Conservation (phyloP, 2,329 filamentous ascomycete genomes). For the Pseudopyrenochaeta lycopersici region DNA sequence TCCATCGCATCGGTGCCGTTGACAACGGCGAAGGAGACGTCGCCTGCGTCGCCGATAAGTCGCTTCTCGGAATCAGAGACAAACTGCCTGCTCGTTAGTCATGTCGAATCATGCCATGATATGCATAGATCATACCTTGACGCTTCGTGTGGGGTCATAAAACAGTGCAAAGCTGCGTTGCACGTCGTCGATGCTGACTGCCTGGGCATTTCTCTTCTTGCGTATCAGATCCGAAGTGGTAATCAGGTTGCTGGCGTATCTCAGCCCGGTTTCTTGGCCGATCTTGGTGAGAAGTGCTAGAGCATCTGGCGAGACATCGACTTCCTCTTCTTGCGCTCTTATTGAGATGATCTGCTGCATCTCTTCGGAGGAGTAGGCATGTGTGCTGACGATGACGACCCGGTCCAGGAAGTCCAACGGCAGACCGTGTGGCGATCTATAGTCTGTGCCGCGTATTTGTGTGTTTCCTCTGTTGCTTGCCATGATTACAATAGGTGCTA, state of each 20-base stretch:
- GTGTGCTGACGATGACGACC: slow-evolving; percentile 94
- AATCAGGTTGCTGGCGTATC: slow-evolving; percentile 98
- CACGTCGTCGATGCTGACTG: slow-evolving; percentile 87
- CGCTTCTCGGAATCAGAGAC: slow-evolving; percentile 90
- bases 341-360: slow-evolving; percentile 93
- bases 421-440: slow-evolving; percentile 90
- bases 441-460: slow-evolving; percentile 91
- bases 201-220: slow-evolving; percentile 84
- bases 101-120: neutral
- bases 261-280: slow-evolving; percentile 86
- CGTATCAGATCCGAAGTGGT: slow-evolving; percentile 89
- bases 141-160: slow-evolving; percentile 87
- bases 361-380: slow-evolving; percentile 82
- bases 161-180: slow-evolving; percentile 94
- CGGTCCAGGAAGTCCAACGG: slow-evolving; percentile 96
- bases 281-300: slow-evolving; percentile 95
- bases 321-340: slow-evolving; percentile 93
- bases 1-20: slow-evolving; percentile 75
- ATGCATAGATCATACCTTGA: slow-evolving; percentile 61
- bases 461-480: slow-evolving; percentile 94
- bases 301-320: slow-evolving; percentile 89
- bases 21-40: slow-evolving; percentile 71
- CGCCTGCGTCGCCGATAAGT: slow-evolving; percentile 87
- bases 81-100: slow-evolving; percentile 61
- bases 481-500: slow-evolving; percentile 99